These are phyloP conservation scores for Cryptococcus floricola DNA, from an alignment of 1,284 basidiomycete species.

Conservation along the genomic window DNA sequence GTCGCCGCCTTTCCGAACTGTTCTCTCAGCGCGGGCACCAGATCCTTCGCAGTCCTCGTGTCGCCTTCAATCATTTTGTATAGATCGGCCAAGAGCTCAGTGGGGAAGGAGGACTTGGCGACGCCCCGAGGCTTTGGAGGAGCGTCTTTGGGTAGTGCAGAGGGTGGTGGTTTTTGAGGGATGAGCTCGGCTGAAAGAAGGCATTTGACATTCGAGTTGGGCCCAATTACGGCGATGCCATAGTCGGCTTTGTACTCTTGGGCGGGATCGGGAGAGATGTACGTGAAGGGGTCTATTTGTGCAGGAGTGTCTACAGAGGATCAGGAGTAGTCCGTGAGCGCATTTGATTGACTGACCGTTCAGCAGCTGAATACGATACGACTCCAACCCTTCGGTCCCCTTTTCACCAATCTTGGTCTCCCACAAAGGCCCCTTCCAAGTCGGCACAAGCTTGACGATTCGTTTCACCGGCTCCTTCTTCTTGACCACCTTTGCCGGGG, in stretches of 20 bases:
- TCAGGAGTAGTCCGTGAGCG: not conserved
- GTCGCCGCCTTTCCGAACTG: conserved; percentile 38
- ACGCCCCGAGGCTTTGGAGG: conserved; percentile 7
- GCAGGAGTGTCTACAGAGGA: conserved; percentile 37
- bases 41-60: conserved; percentile 33
- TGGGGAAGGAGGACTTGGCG: conserved; percentile 41
- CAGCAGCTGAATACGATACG: conserved; percentile 43
- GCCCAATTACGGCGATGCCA: conserved; percentile 30
- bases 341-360: conserved; percentile 33
- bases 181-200: conserved; percentile 25
- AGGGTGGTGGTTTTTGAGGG: not conserved
- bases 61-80: conserved; percentile 37
- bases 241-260: conserved; percentile 31
- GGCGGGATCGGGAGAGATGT: conserved; percentile 23
- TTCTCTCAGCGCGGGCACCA: conserved; percentile 34
- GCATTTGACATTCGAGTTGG: conserved; percentile 25
- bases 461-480: conserved; percentile 32
- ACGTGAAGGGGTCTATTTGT: conserved; percentile 45
- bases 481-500: conserved; percentile 28
- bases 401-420: conserved; percentile 37
- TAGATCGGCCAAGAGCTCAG: conserved; percentile 34
- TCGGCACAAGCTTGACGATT: conserved; percentile 44
- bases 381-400: conserved; percentile 32
- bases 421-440: conserved; percentile 45
- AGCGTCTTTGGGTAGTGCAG: conserved; percentile 1